Conservation (phyloP, 805 yeast species). For the Ogataea wickerhamii region DNA sequence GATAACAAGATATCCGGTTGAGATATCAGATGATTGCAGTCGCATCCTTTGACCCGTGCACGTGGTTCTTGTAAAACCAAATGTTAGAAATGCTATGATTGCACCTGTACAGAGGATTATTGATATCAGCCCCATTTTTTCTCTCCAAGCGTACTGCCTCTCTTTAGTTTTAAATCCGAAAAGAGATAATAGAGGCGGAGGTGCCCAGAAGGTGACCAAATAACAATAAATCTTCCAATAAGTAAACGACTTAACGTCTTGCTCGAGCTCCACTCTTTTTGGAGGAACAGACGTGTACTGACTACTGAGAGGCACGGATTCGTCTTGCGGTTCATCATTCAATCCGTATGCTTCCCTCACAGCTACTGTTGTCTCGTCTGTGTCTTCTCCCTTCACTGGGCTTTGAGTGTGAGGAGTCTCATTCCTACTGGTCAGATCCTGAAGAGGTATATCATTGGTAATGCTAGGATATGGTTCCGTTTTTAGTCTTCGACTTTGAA, state of each 20-base stretch:
- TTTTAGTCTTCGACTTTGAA: background rate
- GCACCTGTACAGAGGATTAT: constrained; percentile 72
- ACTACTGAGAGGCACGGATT: constrained; percentile 26
- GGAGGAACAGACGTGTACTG: constrained; percentile 22
- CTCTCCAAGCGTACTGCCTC: constrained; percentile 96
- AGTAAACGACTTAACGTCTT: constrained; percentile 24
- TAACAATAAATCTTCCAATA: constrained; percentile 85
- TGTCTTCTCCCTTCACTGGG: background rate
- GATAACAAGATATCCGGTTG: constrained; percentile 60
- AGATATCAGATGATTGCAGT: constrained; percentile 57
- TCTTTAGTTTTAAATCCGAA: constrained; percentile 78
- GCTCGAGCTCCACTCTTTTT: constrained; percentile 22
- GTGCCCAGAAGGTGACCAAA: constrained; percentile 87
- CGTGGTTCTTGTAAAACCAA: constrained; percentile 84
- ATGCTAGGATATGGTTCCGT: background rate
- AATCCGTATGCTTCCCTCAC: constrained; percentile 21
- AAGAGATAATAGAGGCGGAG: constrained; percentile 62
- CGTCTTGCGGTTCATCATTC: constrained; percentile 9
- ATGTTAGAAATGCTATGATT: constrained; percentile 79
- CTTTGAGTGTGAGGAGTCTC: background rate
- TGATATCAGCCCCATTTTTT: constrained; percentile 81
- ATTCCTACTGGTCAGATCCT: background rate
- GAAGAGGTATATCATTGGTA: background rate
- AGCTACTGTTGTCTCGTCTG: constrained; percentile 1
- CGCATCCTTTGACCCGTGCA: constrained; percentile 52